Evolutionary conservation across 495 filamentous ascomycete genomes (phyloP).

Genomic region (Baudoinia panamericana): DNA sequence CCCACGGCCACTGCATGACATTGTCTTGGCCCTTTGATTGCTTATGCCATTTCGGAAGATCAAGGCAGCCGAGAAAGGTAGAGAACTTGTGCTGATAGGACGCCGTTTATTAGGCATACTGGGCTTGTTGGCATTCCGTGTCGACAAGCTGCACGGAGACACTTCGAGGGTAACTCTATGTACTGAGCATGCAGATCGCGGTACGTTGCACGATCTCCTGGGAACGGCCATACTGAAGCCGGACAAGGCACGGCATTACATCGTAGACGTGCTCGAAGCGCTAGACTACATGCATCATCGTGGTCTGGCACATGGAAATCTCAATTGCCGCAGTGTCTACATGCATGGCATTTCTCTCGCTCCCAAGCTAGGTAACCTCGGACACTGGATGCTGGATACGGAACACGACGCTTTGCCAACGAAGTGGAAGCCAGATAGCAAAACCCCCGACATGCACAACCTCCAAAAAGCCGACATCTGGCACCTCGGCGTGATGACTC

Average conservation of each 20-base stretch:
- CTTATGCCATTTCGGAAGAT: too few species aligned
- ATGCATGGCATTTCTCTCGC: conserved; percentile 1
- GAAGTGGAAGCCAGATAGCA: conserved; percentile 3
- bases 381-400: conserved; percentile 51
- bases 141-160: conserved; percentile 34
- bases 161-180: conserved; percentile 71
- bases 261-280: conserved; percentile 77
- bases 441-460: not conserved
- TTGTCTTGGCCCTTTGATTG: too few species aligned
- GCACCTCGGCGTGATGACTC: conserved; percentile 77
- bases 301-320: conserved; percentile 64
- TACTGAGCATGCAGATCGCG: conserved; percentile 65
- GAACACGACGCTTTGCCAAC: conserved; percentile 10
- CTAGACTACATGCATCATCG: conserved; percentile 74
- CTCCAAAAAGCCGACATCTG: conserved; percentile 78
- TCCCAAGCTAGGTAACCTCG: conserved; percentile 48
- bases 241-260: conserved; percentile 67
- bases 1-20: too few species aligned
- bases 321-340: conserved; percentile 58
- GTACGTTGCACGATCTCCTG: conserved; percentile 68
- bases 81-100: too few species aligned
- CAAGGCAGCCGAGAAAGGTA: too few species aligned
- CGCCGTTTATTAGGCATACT: too few species aligned
- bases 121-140: conserved; percentile 68
- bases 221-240: conserved; percentile 59